Percentiles rank a stretch among this genome's conserved stretches.
Evolutionary conservation across 73 alveolate species (phyloP).

Genomic region (Paramecium bursaria): DNA sequence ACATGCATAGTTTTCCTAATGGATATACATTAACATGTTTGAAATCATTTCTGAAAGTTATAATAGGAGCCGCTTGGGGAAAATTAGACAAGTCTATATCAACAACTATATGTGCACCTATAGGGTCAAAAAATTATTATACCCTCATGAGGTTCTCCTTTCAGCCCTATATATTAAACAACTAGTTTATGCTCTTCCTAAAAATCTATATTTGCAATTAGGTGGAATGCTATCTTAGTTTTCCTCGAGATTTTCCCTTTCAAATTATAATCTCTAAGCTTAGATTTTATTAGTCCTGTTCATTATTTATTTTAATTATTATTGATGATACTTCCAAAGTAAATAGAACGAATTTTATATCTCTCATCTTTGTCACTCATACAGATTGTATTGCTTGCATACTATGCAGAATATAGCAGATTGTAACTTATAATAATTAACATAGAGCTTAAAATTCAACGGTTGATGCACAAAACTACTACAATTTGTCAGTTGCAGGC

Average conservation of each 20-base stretch:
- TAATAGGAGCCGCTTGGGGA: constrained; percentile 41
- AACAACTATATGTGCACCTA: constrained; percentile 40
- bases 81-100: constrained; percentile 30
- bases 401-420: too few species aligned
- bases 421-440: too few species aligned
- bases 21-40: constrained; percentile 60
- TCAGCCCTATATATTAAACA: background rate
- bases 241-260: constrained; percentile 23
- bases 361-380: too few species aligned
- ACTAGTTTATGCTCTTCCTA: background rate
- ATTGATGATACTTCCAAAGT: too few species aligned
- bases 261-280: constrained; percentile 27
- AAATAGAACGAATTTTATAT: too few species aligned
- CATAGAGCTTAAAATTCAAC: too few species aligned
- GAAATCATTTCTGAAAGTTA: constrained; percentile 25
- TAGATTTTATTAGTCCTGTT: too few species aligned
- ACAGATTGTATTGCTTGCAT: too few species aligned
- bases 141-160: constrained; percentile 58
- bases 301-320: too few species aligned
- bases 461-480: too few species aligned
- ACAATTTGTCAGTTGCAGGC: too few species aligned
- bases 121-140: background rate
- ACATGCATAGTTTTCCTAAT: constrained; percentile 49
- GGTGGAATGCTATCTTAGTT: constrained; percentile 28
- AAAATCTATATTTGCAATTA: background rate